These are phyloP conservation scores for Kluyveromyces marxianus DNA, from an alignment of 1,139 yeast species.

Conservation along the genomic window DNA sequence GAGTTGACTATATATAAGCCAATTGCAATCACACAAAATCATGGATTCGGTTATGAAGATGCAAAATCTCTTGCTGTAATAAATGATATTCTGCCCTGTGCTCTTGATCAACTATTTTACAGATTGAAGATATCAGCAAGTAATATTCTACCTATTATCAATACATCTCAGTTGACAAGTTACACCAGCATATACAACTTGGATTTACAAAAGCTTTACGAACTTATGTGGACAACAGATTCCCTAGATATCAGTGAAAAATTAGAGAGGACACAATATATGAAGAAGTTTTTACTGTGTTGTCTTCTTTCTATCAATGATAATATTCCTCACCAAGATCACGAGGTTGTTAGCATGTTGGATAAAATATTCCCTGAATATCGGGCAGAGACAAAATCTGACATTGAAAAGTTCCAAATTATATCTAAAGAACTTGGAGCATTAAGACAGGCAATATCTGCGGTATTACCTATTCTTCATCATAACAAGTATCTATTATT, in stretches of 20 bases:
- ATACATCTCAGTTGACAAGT: conserved; percentile 13
- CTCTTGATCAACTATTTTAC: conserved; percentile 18
- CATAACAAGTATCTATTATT: neutral
- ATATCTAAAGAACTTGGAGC: conserved; percentile 1
- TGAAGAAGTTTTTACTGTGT: conserved; percentile 21
- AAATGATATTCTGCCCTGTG: conserved; percentile 14
- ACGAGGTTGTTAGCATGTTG: conserved; percentile 1
- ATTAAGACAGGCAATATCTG: neutral
- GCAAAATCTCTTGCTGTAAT: conserved; percentile 7
- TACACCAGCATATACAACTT: conserved; percentile 21
- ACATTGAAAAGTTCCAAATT: conserved; percentile 4
- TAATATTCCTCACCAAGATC: neutral
- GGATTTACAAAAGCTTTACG: conserved; percentile 14
- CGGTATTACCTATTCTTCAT: conserved; percentile 1
- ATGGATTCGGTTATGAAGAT: conserved; percentile 6
- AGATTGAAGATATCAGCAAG: conserved; percentile 11
- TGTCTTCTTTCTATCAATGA: conserved; percentile 13
- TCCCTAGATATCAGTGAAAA: conserved; percentile 13
- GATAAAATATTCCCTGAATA: conserved; percentile 6
- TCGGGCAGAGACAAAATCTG: neutral
- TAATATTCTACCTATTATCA: conserved; percentile 13
- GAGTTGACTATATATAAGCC: conserved; percentile 15
- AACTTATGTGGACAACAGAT: conserved; percentile 11
- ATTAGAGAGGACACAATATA: conserved; percentile 12
- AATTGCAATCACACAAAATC: conserved; percentile 7